Conservation (phyloP, 2,329 filamentous ascomycete genomes). For the Sporothrix dimorphospora region DNA sequence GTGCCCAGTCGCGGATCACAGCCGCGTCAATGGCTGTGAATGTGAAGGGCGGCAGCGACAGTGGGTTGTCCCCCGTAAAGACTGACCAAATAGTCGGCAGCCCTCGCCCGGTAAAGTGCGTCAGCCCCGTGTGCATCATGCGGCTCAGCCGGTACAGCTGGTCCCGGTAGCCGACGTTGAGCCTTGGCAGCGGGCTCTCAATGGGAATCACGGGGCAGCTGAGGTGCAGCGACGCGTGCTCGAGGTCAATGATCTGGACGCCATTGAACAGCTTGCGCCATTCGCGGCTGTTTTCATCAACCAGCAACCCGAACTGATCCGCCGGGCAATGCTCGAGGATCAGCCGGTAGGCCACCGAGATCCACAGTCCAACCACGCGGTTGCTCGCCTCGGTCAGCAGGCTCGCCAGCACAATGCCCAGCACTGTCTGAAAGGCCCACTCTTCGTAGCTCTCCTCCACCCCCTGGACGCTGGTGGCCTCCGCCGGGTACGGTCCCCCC, state of each 20-base stretch:
- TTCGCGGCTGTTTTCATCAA: slow-evolving; percentile 16
- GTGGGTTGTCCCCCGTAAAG: slow-evolving; percentile 5
- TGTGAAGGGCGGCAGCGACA: not conserved
- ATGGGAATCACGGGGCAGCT: slow-evolving; percentile 30
- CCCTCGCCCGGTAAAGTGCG: slow-evolving; percentile 32
- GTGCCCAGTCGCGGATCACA: slow-evolving; percentile 33
- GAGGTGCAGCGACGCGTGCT: slow-evolving; percentile 33
- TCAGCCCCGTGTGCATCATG: slow-evolving; percentile 33
- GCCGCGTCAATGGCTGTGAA: slow-evolving; percentile 32
- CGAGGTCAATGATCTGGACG: slow-evolving; percentile 33
- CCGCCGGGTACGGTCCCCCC: slow-evolving; percentile 19
- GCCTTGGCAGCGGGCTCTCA: slow-evolving; percentile 29
- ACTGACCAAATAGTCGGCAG: slow-evolving; percentile 34
- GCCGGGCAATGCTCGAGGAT: slow-evolving; percentile 33
- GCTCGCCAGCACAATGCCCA: slow-evolving; percentile 32
- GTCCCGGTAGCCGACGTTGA: slow-evolving; percentile 28
- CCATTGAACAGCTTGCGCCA: slow-evolving; percentile 33
- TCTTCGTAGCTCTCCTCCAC: slow-evolving; percentile 25
- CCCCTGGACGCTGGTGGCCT: not conserved
- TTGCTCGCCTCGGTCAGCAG: slow-evolving; percentile 31
- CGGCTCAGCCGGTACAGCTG: slow-evolving; percentile 33
- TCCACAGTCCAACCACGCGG: slow-evolving; percentile 31
- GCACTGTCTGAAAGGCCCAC: slow-evolving; percentile 34
- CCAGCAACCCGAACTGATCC: not conserved
- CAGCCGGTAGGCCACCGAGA: slow-evolving; percentile 33